Evolutionary conservation across 305 asterid genomes (phyloP), one percentile per base, ranked within the genome.

Genomic region (Fraxinus dipetala): DNA sequence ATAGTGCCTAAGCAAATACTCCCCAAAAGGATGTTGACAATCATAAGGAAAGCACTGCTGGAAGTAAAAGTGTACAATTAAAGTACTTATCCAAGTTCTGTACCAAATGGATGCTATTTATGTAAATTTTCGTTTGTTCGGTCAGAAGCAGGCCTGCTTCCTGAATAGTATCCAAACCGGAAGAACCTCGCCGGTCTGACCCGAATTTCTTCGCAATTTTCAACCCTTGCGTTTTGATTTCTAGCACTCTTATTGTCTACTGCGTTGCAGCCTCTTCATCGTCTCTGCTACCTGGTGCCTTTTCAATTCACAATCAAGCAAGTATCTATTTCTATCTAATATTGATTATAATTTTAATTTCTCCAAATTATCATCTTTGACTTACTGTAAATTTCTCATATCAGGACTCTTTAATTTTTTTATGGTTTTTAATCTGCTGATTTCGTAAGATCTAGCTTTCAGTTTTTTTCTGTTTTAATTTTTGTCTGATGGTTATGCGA

Each of bases 401-500:
- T 79, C 70, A 82, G 82, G 82, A 59, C 56, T 79, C 75, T n/a
- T 78, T 51, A 34, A 2, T 34, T 61, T 28, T 13, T 48, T 14
- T 0, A 24, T 85, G 75, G 32, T 74, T 76, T 30, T 69, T 28
- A 54, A 34, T 6, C 43, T 35, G 40, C 28, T 70, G 45, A 43
- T 18, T 34, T 63, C 6, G 31, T 63, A 9, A 80, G 73, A 63
- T 81, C 73, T 59, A 79, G 59, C 59, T 78, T 79, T 48, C 16
- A 2, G 7, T 9, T 34, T 6, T 56, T 13, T 30, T 20, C 14
- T 72, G 5, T 72, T 22, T 16, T 59, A 9, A 11, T 65, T 38
- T 40, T 56, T 8, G 40, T 14, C 69, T 56, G 77, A 38, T 45
- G 61, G 56, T 36, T 63, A 2, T 63, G 72, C 31, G 34, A 22